These are phyloP conservation scores for Cercophora newfieldiana DNA, from an alignment of 495 filamentous ascomycete species.

Conservation along the genomic window DNA sequence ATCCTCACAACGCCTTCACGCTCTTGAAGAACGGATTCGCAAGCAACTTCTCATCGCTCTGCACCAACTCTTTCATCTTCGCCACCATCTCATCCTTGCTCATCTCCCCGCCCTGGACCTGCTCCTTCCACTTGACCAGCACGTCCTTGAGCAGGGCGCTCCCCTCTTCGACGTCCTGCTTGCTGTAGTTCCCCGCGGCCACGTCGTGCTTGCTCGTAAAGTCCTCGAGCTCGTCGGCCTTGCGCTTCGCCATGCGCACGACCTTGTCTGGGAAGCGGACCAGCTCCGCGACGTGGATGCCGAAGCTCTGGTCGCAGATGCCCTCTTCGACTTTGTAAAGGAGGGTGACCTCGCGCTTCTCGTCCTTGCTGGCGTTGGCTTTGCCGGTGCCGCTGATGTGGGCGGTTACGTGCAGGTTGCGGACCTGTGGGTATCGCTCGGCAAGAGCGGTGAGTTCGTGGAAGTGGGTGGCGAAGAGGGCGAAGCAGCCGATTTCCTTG, in stretches of 20 bases:
- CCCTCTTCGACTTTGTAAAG: constrained; percentile 95
- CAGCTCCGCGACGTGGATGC: constrained; percentile 96
- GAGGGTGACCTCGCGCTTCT: constrained; percentile 85
- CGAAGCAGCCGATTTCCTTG: constrained; percentile 88
- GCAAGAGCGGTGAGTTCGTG: constrained; percentile 92
- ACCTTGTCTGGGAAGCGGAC: constrained; percentile 98
- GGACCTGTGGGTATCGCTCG: constrained; percentile 80
- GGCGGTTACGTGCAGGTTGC: constrained; percentile 93
- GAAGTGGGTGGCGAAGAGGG: constrained; percentile 97
- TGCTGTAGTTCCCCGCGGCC: constrained; percentile 58
- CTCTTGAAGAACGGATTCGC: constrained; percentile 87
- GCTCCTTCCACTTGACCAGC: constrained; percentile 83
- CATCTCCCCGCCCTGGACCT: constrained; percentile 64
- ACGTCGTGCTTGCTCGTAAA: constrained; percentile 77
- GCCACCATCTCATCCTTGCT: constrained; percentile 75
- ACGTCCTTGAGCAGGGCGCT: constrained; percentile 82
- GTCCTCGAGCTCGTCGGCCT: constrained; percentile 97
- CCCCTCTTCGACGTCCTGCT: constrained; percentile 89
- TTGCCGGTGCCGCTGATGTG: constrained; percentile 69
- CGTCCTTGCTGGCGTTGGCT: constrained; percentile 29
- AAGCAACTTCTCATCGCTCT: constrained; percentile 65
- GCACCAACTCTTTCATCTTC: constrained; percentile 77
- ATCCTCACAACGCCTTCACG: constrained; percentile 76
- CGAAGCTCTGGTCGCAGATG: constrained; percentile 95
- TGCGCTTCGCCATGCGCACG: constrained; percentile 96